Percentiles rank a stretch among this genome's conserved stretches.
phyloP scores from a whole-genome alignment of 2,329 filamentous ascomycete species.

The Penicillium sp. region DNA sequence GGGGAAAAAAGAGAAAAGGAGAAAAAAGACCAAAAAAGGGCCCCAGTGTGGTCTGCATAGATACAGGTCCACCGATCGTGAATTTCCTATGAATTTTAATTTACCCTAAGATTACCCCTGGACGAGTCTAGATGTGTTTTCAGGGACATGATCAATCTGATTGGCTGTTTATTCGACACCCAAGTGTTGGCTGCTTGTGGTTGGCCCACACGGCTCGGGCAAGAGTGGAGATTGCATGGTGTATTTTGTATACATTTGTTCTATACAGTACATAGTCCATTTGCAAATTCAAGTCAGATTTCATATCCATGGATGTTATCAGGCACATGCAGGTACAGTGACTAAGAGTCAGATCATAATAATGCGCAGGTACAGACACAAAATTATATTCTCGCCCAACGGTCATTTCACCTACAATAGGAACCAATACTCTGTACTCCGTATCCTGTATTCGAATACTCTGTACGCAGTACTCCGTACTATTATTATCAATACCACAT shows the following conservation, averaged over 20 bases:
- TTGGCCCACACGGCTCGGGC: conserved; percentile 19
- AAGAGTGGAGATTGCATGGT: background rate
- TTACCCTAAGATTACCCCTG: conserved; percentile 10
- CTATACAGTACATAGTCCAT: background rate
- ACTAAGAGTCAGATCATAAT: background rate
- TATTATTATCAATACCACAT: background rate
- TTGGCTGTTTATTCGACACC: conserved; percentile 10
- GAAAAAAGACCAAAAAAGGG: conserved; percentile 7
- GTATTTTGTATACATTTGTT: background rate
- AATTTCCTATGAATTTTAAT: conserved; percentile 10
- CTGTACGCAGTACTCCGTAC: background rate
- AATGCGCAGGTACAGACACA: background rate
- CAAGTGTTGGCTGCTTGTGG: conserved; percentile 7
- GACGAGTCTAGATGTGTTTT: conserved; percentile 17
- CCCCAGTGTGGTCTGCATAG: background rate
- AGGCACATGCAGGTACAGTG: background rate
- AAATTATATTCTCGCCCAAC: conserved; percentile 4
- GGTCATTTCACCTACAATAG: background rate
- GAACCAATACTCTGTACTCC: background rate
- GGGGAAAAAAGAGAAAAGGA: conserved; percentile 15
- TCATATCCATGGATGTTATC: no score
- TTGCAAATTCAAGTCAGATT: background rate
- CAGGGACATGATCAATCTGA: conserved; percentile 15
- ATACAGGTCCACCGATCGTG: conserved; percentile 16
- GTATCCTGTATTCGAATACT: background rate